These are phyloP conservation scores for Phlebopus sp. DNA, from an alignment of 1,284 basidiomycete genomes.

Conservation along the genomic window DNA sequence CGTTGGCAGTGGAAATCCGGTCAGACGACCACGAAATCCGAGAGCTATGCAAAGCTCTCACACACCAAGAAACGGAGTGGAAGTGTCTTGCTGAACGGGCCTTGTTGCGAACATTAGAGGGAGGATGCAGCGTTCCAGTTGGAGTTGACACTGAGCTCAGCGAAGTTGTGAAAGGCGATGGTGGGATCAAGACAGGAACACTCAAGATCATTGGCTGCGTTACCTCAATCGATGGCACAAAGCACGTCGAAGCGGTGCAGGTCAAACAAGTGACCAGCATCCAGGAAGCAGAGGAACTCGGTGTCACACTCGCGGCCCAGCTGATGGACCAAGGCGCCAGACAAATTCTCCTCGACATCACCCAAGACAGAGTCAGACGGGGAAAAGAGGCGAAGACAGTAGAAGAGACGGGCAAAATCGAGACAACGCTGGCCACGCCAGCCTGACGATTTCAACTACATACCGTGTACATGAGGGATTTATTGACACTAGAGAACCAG, in stretches of 20 bases:
- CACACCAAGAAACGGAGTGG: conserved; percentile 77
- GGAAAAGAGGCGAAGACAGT: conserved; percentile 44
- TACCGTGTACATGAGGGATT: conserved; percentile 8
- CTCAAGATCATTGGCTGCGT: conserved; percentile 76
- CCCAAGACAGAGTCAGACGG: conserved; percentile 57
- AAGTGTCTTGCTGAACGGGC: conserved; percentile 81
- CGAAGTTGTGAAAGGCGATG: conserved; percentile 16
- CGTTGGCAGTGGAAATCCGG: conserved; percentile 87
- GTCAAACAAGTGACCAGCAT: conserved; percentile 49
- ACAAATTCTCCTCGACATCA: conserved; percentile 79
- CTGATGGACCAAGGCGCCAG: conserved; percentile 71
- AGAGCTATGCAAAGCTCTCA: conserved; percentile 64
- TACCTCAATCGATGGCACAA: conserved; percentile 70
- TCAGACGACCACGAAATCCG: conserved; percentile 62
- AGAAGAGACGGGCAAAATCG: conserved; percentile 16
- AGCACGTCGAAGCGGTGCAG: conserved; percentile 69
- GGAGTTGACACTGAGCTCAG: conserved; percentile 66
- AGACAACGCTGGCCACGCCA: conserved; percentile 8
- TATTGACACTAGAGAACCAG: background rate
- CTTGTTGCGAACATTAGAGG: conserved; percentile 85
- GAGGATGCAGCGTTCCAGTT: conserved; percentile 97
- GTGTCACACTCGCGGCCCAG: conserved; percentile 59
- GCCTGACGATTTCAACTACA: conserved; percentile 6
- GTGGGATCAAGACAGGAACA: conserved; percentile 31
- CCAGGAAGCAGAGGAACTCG: conserved; percentile 68